Evolutionary conservation across 2,329 filamentous ascomycete genomes (phyloP), one percentile per base, ranked within the genome.

Genomic region (Escovopsis sp.): DNA sequence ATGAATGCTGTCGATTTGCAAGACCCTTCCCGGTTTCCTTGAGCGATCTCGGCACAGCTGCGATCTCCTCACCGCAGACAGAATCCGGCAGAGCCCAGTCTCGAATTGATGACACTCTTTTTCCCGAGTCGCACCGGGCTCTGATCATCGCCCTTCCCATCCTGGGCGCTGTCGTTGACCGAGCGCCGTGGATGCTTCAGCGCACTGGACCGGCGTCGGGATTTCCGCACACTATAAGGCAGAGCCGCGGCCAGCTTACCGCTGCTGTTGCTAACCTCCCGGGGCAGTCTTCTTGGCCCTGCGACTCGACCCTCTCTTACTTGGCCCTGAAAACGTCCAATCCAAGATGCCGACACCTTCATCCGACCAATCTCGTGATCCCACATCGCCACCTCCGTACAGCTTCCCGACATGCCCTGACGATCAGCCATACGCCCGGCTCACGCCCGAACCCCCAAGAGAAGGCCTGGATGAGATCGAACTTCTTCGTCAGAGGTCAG

Each of bases 331-430:
- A 9, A 9, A 9, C 28, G 28, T 10, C 42, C 33, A 30, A 18
- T 30, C 33, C 44, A 63, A 44, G 48, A 69, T 69, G 66, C 66
- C 66, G 47, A 69, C 66, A 23, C 66, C 66, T 44, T 68, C 66
- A 12, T 60, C 63, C 42, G 63, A 65, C 50, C 59, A 58, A 45
- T 59, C 60, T 38, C 56, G 62, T 37, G 57, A 61, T 47, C 57
- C 58, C 30, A 53, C 58, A 34, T 61, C 62, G 38, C 59, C 62
- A 37, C 58, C 56, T 44, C 57, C 60, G 4, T 57, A 61, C 44
- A 55, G 52, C 43, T 63, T 66, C 49, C 63, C 62, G 38, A 63
- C 63, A 49, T 69, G 66, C 44, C 66, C 66, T 45, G 66, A 69
- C 44, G 63, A 68, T 26, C 52, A 59, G 12, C 60, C 54, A 40